Conservation (phyloP, 805 yeast species). For the Starmerella apicola region DNA sequence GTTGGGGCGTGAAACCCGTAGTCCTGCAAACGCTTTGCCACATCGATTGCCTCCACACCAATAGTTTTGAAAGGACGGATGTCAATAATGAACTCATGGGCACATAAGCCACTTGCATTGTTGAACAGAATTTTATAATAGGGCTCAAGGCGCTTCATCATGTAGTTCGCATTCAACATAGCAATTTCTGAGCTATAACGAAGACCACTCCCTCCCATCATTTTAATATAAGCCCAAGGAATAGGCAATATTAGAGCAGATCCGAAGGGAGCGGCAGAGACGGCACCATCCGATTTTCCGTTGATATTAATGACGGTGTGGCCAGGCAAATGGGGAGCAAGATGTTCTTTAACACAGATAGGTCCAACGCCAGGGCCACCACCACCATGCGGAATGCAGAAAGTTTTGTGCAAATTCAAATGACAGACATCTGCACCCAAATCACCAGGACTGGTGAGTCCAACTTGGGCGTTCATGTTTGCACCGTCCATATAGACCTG, state of each 20-base stretch:
- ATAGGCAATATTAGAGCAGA: constrained; percentile 89
- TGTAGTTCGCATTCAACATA: constrained; percentile 88
- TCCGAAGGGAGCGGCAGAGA: constrained; percentile 90
- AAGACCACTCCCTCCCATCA: constrained; percentile 78
- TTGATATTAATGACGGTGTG: constrained; percentile 50
- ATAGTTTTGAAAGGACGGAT: constrained; percentile 65
- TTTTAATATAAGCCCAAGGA: constrained; percentile 86
- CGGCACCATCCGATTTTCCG: constrained; percentile 37
- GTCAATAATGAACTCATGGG: constrained; percentile 92
- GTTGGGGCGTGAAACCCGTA: constrained; percentile 99
- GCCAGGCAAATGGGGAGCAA: constrained; percentile 68
- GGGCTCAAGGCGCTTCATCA: constrained; percentile 64
- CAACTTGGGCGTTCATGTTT: constrained; percentile 98
- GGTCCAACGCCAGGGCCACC: constrained; percentile 99
- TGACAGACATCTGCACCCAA: constrained; percentile 98
- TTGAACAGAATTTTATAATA: constrained; percentile 69
- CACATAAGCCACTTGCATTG: constrained; percentile 60
- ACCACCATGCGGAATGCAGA: constrained; percentile 97
- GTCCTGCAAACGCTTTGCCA: constrained; percentile 94
- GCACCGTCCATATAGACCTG: constrained; percentile 98
- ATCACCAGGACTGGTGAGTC: constrained; percentile 93
- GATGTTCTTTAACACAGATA: constrained; percentile 77
- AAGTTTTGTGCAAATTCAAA: constrained; percentile 90
- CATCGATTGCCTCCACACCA: constrained; percentile 89
- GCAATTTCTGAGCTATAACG: constrained; percentile 84